phyloP scores from a whole-genome alignment of 2,329 filamentous ascomycete species.

The Verticillium dahliae region DNA sequence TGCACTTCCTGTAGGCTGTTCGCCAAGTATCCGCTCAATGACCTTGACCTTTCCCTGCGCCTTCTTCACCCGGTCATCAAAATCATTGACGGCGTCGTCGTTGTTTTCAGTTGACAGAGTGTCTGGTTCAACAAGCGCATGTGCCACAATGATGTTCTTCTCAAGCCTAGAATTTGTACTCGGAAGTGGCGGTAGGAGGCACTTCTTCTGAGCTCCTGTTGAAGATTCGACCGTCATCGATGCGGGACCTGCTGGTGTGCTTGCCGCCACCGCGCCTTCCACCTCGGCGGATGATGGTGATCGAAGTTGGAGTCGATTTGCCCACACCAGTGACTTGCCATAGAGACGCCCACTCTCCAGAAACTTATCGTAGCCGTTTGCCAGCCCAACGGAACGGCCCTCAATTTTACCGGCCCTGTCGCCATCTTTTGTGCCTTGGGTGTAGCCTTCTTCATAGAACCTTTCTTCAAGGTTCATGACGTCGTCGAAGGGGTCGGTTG shows the following conservation, averaged over 20 bases:
- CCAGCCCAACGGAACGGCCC: slow-evolving; percentile 82
- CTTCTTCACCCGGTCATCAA: slow-evolving; percentile 81
- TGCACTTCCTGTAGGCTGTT: slow-evolving; percentile 14
- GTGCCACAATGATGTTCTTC: slow-evolving; percentile 70
- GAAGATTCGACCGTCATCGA: not conserved
- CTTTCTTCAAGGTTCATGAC: slow-evolving; percentile 55
- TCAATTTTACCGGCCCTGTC: slow-evolving; percentile 73
- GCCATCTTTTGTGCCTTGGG: slow-evolving; percentile 69
- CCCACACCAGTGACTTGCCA: slow-evolving; percentile 78
- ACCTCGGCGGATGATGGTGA: slow-evolving; percentile 2
- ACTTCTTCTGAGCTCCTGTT: slow-evolving; percentile 2
- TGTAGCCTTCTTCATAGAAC: slow-evolving; percentile 80
- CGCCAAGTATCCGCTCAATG: slow-evolving; percentile 62
- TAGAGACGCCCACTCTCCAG: slow-evolving; percentile 71
- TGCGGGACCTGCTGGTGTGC: not conserved
- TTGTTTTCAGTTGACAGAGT: slow-evolving; percentile 75
- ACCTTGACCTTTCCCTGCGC: slow-evolving; percentile 81
- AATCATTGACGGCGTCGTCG: slow-evolving; percentile 84
- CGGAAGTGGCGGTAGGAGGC: slow-evolving; percentile 35
- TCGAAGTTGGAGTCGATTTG: slow-evolving; percentile 50
- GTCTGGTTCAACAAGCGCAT: slow-evolving; percentile 71
- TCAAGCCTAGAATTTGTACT: slow-evolving; percentile 56
- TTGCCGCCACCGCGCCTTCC: not conserved
- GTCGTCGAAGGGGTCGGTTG: slow-evolving; percentile 47
- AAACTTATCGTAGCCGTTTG: slow-evolving; percentile 93